These are phyloP conservation scores for Aureobasidium sp. DNA, from an alignment of 2,329 filamentous ascomycete genomes.

Conservation along the genomic window DNA sequence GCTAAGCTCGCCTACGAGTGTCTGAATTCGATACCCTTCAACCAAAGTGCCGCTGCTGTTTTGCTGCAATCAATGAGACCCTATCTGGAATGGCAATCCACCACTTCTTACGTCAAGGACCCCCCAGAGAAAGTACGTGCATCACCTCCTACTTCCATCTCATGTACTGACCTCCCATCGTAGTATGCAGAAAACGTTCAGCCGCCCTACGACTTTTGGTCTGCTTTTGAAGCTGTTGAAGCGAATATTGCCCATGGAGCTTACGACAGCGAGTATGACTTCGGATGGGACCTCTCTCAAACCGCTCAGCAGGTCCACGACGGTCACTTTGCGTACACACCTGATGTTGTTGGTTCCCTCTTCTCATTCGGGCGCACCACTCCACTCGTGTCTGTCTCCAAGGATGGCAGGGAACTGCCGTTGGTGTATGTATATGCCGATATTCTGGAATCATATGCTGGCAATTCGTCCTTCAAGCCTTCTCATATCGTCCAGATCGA, in stretches of 20 bases:
- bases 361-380: conserved; percentile 43
- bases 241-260: conserved; percentile 26
- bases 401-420: conserved; percentile 50
- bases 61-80: conserved; percentile 35
- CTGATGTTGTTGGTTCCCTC: conserved; percentile 42
- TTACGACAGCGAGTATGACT: conserved; percentile 36
- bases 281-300: conserved; percentile 43
- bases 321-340: conserved; percentile 52
- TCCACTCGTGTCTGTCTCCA: conserved; percentile 51
- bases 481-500: conserved; percentile 47
- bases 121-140: conserved; percentile 30
- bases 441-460: conserved; percentile 32
- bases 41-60: conserved; percentile 30
- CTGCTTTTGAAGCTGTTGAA: conserved; percentile 30
- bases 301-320: conserved; percentile 51
- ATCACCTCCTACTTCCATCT: background rate
- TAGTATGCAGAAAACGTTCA: conserved; percentile 37
- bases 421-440: conserved; percentile 47
- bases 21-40: conserved; percentile 37
- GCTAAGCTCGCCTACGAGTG: conserved; percentile 38
- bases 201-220: conserved; percentile 32
- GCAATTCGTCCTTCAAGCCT: conserved; percentile 33
- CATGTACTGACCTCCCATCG: background rate
- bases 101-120: conserved; percentile 34
- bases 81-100: conserved; percentile 40